phyloP scores from a whole-genome alignment of 257 asterid genomes.

The Solanum rostratum region DNA sequence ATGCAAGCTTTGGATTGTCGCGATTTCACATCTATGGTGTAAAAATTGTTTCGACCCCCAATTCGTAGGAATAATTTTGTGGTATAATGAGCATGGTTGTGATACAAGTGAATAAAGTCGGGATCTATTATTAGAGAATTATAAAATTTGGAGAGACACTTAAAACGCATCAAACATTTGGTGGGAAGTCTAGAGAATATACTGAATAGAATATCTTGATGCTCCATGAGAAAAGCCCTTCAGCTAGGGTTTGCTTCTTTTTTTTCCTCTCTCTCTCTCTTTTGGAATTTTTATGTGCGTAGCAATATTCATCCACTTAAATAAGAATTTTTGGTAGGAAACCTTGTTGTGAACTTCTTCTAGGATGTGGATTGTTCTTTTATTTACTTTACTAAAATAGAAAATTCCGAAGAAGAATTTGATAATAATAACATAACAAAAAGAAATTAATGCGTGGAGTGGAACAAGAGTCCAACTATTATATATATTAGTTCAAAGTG shows the following conservation, averaged over 20 bases:
- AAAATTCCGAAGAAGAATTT: too few species aligned
- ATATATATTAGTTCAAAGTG: too few species aligned
- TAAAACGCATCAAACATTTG: background rate
- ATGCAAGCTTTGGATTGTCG: background rate
- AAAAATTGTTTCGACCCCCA: background rate
- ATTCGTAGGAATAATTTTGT: background rate
- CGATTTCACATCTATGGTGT: background rate
- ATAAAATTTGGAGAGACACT: background rate
- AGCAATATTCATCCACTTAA: too few species aligned
- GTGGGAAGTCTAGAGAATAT: background rate
- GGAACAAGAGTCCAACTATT: too few species aligned
- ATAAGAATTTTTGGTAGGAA: too few species aligned
- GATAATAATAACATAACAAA: too few species aligned
- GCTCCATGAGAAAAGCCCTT: background rate
- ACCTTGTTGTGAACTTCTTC: too few species aligned
- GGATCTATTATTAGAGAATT: background rate
- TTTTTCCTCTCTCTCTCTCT: too few species aligned
- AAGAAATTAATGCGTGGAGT: too few species aligned
- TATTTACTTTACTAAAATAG: too few species aligned
- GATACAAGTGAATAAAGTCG: background rate
- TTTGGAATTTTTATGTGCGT: background rate
- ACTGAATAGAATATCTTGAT: background rate
- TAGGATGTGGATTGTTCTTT: too few species aligned
- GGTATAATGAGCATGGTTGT: background rate
- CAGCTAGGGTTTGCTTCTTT: background rate